These are phyloP conservation scores for Fusarium burgessii DNA, from an alignment of 2,329 filamentous ascomycete genomes.

Conservation along the genomic window DNA sequence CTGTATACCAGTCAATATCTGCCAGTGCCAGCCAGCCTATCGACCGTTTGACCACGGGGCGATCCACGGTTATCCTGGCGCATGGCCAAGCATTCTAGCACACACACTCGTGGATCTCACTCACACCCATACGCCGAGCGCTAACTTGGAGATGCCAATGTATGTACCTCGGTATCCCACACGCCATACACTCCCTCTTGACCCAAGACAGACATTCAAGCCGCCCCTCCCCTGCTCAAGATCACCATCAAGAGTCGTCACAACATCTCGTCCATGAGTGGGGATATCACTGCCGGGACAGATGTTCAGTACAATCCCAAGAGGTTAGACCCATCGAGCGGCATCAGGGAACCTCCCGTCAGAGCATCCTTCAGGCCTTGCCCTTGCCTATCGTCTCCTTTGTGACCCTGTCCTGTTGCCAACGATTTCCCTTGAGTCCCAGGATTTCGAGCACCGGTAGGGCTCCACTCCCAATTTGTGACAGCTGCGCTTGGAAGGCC, in stretches of 20 bases:
- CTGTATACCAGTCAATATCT: background rate
- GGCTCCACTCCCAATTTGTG: slow-evolving; percentile 45
- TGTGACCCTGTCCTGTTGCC: slow-evolving; percentile 37
- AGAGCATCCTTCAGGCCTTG: slow-evolving; percentile 38
- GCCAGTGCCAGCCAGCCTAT: slow-evolving; percentile 28
- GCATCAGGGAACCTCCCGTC: slow-evolving; percentile 42
- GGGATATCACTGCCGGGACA: slow-evolving; percentile 44
- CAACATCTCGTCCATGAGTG: slow-evolving; percentile 36
- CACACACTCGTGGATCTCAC: slow-evolving; percentile 44
- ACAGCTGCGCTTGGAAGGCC: slow-evolving; percentile 44
- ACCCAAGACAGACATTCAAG: slow-evolving; percentile 24
- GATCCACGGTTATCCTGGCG: slow-evolving; percentile 46
- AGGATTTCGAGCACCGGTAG: slow-evolving; percentile 41
- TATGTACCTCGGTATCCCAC: slow-evolving; percentile 15
- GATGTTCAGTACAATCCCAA: slow-evolving; percentile 34
- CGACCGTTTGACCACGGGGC: slow-evolving; percentile 48
- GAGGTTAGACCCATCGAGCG: slow-evolving; percentile 39
- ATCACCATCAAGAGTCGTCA: slow-evolving; percentile 42
- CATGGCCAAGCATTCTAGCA: slow-evolving; percentile 41
- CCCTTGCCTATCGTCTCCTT: slow-evolving; percentile 35
- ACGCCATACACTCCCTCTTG: slow-evolving; percentile 17
- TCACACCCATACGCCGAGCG: slow-evolving; percentile 32
- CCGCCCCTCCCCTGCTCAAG: slow-evolving; percentile 38
- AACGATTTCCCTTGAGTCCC: slow-evolving; percentile 40
- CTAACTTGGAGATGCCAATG: background rate